Percentiles rank a stretch among this genome's conserved stretches.
phyloP scores from a whole-genome alignment of 176 grass and related monocot species.

The Rhynchospora breviuscula region DNA sequence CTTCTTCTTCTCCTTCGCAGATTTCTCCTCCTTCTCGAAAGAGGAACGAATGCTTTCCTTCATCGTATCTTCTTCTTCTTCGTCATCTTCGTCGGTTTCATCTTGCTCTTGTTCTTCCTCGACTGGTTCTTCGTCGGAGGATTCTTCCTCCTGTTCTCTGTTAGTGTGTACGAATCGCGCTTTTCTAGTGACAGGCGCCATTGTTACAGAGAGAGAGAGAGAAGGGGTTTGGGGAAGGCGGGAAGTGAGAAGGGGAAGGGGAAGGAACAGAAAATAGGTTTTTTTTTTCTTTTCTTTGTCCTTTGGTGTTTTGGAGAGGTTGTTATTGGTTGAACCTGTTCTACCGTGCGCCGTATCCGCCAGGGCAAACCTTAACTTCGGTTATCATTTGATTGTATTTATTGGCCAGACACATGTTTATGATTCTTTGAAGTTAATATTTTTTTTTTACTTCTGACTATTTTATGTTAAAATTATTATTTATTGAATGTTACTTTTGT shows the following conservation, averaged over 20 bases:
- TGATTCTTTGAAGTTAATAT: not conserved
- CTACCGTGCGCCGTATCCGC: not conserved
- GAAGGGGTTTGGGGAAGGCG: constrained; percentile 32
- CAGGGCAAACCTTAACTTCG: too few species aligned
- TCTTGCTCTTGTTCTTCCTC: constrained; percentile 26
- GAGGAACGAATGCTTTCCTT: not conserved
- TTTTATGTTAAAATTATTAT: too few species aligned
- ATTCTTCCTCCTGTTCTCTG: constrained; percentile 35
- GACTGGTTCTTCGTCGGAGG: constrained; percentile 38
- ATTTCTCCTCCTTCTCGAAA: not conserved
- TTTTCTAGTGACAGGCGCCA: not conserved
- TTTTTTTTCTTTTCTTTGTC: not conserved
- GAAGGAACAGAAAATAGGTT: not conserved
- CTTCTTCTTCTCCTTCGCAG: constrained; percentile 36
- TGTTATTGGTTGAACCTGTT: not conserved
- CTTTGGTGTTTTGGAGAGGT: not conserved
- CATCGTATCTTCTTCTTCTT: not conserved
- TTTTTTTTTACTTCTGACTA: too few species aligned
- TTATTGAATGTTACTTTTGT: too few species aligned
- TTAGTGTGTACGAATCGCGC: constrained; percentile 26
- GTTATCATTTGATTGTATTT: too few species aligned
- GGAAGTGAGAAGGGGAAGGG: constrained; percentile 20
- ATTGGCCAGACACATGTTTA: too few species aligned
- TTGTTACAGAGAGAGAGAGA: not conserved
- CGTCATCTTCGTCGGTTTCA: constrained; percentile 27